Percentiles rank a stretch among this genome's conserved stretches.
Conservation (phyloP, 306 rosid species). For the Begonia masoniana region DNA sequence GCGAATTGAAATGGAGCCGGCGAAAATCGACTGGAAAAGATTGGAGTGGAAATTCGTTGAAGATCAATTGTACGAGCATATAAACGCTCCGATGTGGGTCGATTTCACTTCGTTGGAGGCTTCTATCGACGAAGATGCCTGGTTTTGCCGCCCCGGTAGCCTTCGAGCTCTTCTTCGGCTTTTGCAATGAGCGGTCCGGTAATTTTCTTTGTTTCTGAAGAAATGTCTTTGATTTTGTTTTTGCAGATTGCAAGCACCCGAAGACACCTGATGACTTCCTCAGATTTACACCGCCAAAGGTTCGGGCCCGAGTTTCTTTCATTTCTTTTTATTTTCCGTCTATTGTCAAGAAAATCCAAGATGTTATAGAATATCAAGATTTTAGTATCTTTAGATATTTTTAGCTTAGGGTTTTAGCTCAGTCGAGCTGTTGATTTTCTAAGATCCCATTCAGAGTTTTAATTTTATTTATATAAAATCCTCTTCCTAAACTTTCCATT, state of each 20-base stretch:
- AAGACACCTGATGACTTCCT: constrained; percentile 74
- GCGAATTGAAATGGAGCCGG: constrained; percentile 59
- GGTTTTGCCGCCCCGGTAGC: constrained; percentile 81
- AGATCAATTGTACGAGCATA: constrained; percentile 64
- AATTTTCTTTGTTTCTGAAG: constrained; percentile 3
- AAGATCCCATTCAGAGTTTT: too few species aligned
- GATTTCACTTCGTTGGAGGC: constrained; percentile 54
- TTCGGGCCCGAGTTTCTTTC: constrained; percentile 9
- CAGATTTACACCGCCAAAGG: constrained; percentile 71
- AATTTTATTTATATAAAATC: background rate
- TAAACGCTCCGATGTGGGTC: constrained; percentile 89
- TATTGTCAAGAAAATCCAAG: constrained; percentile 7
- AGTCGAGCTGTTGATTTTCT: background rate
- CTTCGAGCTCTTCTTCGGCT: background rate
- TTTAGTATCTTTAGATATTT: constrained; percentile 1
- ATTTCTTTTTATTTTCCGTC: constrained; percentile 5
- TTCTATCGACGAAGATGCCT: constrained; percentile 39
- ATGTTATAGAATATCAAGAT: constrained; percentile 10
- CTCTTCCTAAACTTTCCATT: background rate
- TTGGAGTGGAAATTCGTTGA: constrained; percentile 66
- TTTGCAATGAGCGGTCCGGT: background rate
- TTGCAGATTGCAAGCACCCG: constrained; percentile 82
- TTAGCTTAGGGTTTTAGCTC: constrained; percentile 1
- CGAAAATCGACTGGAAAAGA: constrained; percentile 87
- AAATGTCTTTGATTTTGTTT: constrained; percentile 9